Base-by-base conservation (phyloP, 176 grass and related monocot genomes). In the Lolium multiflorum region DNA sequence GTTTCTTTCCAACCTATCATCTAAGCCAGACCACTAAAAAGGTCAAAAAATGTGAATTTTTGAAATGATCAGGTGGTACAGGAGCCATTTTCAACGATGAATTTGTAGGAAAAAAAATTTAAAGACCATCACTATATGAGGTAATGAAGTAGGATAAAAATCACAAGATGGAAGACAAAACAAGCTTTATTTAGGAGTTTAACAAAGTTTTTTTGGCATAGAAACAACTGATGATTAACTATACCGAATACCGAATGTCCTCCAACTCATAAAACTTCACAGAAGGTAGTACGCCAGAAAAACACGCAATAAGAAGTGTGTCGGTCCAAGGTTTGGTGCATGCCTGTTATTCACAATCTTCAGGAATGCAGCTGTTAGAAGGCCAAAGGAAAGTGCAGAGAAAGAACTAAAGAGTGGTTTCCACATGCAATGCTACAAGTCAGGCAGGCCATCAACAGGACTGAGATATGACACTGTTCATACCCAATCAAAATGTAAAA, bases 361-460 rank as follows among this genome's bases (percentile, higher is more conserved):
- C 69, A 48, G 11, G 26, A 12, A 31, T 17, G 18, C 3, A 18
- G 7, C 49, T 55, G 16, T 11, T 21, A 56, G 14, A 11, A 5
- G 49, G 18, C 77, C n/a, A 64, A 10, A 64, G 21, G 57, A 63
- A 47, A 79, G 57, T 41, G 20, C 76, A 44, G 57, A 16, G 39
- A 79, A 79, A 7, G 8, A 46, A 57, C 77, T 17, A 63, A 18
- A 21, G 22, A 11, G 15, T 80, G 13, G 37, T 21, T 79, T 21
- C n/a, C 77, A 79, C 56, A 79, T 79, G 77, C 20, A 14, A 17
- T 61, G 77, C 20, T 79, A 25, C 20, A 71, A 24, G 0, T 73
- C 70, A 73, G n/a, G 70, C 48, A 24, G 71, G 44, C 61, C 61
- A 51, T 81, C 61, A 35, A 81, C 79, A 50, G 0, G 52, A 38